A percentile compares a stretch with the other conserved stretches of the same genome.
Conservation (phyloP, 2,329 filamentous ascomycete species). For the Diaporthe citrichinensis region DNA sequence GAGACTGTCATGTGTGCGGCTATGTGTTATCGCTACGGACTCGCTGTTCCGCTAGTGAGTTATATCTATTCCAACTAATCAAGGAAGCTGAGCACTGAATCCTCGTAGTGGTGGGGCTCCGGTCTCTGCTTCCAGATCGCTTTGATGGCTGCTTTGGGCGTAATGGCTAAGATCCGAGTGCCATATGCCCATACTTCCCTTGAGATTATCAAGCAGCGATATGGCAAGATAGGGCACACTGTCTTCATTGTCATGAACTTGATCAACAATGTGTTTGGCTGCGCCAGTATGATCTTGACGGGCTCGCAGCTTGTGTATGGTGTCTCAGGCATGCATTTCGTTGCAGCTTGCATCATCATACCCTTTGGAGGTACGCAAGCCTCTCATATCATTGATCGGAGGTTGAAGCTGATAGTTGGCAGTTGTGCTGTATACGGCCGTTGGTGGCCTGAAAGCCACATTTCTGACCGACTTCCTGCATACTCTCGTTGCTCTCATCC, state of each 20-base stretch:
- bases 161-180: constrained; percentile 63
- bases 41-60: constrained; percentile 45
- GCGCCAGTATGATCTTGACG: constrained; percentile 60
- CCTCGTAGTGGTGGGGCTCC: constrained; percentile 51
- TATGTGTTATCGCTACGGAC: constrained; percentile 50
- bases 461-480: constrained; percentile 65
- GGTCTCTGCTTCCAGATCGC: constrained; percentile 59
- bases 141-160: constrained; percentile 63
- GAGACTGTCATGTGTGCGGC: constrained; percentile 56
- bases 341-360: constrained; percentile 61
- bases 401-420: background rate
- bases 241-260: constrained; percentile 58
- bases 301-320: constrained; percentile 61
- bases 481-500: constrained; percentile 61
- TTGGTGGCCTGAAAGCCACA: constrained; percentile 63
- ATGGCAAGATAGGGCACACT: constrained; percentile 57
- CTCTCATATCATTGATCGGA: background rate
- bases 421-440: constrained; percentile 63
- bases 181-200: constrained; percentile 65
- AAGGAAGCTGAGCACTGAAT: constrained; percentile 38
- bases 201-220: constrained; percentile 63
- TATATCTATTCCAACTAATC: rapidly evolving
- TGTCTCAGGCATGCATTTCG: constrained; percentile 62
- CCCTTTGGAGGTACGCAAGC: constrained; percentile 55
- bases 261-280: constrained; percentile 60